A percentile compares a stretch with the other conserved stretches of the same genome.
Conservation (phyloP, 345 rosid species). For the Euphorbia lathyris region DNA sequence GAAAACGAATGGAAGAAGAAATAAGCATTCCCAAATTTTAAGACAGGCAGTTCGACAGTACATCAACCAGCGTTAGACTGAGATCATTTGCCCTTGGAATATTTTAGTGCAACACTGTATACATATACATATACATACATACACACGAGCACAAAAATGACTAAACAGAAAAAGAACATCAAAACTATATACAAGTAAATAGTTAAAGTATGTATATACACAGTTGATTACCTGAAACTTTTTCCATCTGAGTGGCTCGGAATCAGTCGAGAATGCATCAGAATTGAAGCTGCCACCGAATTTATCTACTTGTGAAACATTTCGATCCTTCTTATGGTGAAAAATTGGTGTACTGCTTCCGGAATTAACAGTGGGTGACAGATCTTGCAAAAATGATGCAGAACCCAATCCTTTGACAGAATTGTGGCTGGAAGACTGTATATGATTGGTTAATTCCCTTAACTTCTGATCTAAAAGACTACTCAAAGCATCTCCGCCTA, state of each 20-base stretch:
- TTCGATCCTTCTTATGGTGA: slow-evolving; percentile 19
- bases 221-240: slow-evolving; percentile 45
- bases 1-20: too few species aligned
- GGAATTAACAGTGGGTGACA: slow-evolving; percentile 17
- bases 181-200: too few species aligned
- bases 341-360: slow-evolving; percentile 19
- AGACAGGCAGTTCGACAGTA: too few species aligned
- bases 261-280: slow-evolving; percentile 27
- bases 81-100: too few species aligned
- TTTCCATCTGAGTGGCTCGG: slow-evolving; percentile 26
- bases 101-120: too few species aligned
- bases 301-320: slow-evolving; percentile 16
- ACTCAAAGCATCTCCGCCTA: slow-evolving; percentile 79
- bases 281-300: slow-evolving; percentile 20
- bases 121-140: too few species aligned
- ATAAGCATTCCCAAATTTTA: too few species aligned
- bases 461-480: slow-evolving; percentile 84
- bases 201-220: too few species aligned
- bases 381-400: slow-evolving; percentile 28
- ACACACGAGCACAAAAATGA: too few species aligned
- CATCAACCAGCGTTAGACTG: too few species aligned
- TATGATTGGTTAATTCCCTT: slow-evolving; percentile 55
- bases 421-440: slow-evolving; percentile 50
- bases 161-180: too few species aligned
- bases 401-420: slow-evolving; percentile 36